Percentiles rank a stretch among this genome's conserved stretches.
These are phyloP conservation scores for Mycena floridula DNA, from an alignment of 768 basidiomycete species.

Conservation along the genomic window DNA sequence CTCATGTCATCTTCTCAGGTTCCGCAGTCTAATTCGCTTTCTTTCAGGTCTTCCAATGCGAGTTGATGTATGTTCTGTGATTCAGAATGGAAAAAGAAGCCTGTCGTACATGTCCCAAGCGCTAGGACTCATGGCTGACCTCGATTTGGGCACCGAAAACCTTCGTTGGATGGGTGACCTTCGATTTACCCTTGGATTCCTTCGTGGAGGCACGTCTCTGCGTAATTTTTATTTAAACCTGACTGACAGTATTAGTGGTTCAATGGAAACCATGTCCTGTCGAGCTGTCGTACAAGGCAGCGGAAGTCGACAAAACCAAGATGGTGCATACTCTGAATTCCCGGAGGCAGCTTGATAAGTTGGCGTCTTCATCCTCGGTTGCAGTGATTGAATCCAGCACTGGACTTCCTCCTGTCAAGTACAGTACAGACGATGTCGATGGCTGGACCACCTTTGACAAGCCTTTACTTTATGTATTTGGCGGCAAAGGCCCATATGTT, in stretches of 20 bases:
- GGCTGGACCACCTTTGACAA: constrained; percentile 71
- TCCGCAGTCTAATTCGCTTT: neutral
- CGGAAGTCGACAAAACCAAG: constrained; percentile 59
- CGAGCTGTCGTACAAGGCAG: constrained; percentile 65
- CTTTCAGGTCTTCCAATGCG: constrained; percentile 61
- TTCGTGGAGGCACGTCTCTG: constrained; percentile 53
- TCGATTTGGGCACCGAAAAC: constrained; percentile 80
- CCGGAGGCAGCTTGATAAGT: constrained; percentile 22
- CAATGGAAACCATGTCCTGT: constrained; percentile 60
- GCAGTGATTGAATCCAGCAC: constrained; percentile 10
- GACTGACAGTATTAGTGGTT: constrained; percentile 37
- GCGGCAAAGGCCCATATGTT: constrained; percentile 77
- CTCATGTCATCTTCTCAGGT: neutral
- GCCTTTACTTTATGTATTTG: constrained; percentile 64
- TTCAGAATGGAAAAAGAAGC: constrained; percentile 52
- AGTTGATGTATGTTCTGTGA: constrained; percentile 73
- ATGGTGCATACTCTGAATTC: constrained; percentile 53
- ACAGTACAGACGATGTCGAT: constrained; percentile 37
- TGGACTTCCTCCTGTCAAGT: constrained; percentile 40
- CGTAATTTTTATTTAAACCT: neutral
- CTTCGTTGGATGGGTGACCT: constrained; percentile 83
- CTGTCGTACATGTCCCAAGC: constrained; percentile 84
- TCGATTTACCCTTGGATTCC: constrained; percentile 68
- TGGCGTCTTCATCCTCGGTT: constrained; percentile 5
- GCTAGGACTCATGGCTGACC: constrained; percentile 78